These are phyloP conservation scores for Coemansia sp. DNA, from an alignment of 192 early-diverging fungal genomes.

Conservation along the genomic window DNA sequence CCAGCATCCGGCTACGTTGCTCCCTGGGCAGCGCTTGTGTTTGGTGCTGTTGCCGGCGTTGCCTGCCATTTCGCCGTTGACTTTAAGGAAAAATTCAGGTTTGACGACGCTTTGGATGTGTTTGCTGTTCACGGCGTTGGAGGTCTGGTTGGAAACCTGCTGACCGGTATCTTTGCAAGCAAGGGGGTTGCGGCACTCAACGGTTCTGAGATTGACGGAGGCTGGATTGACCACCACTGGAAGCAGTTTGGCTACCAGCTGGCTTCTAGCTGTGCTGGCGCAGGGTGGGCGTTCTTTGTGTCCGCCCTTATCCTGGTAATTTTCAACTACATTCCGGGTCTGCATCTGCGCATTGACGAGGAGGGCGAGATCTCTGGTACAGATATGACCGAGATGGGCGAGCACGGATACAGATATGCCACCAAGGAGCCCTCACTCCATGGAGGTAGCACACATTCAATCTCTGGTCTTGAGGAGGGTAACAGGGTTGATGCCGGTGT, in stretches of 20 bases:
- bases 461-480: slow-evolving; percentile 31
- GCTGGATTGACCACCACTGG: slow-evolving; percentile 81
- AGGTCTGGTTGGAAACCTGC: slow-evolving; percentile 76
- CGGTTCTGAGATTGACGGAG: slow-evolving; percentile 62
- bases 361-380: slow-evolving; percentile 72
- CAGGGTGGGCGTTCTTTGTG: slow-evolving; percentile 74
- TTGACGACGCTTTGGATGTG: slow-evolving; percentile 91
- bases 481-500: background rate
- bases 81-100: slow-evolving; percentile 81
- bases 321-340: slow-evolving; percentile 73
- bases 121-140: slow-evolving; percentile 89
- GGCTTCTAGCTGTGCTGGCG: slow-evolving; percentile 67
- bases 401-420: slow-evolving; percentile 59
- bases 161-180: slow-evolving; percentile 88
- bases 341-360: slow-evolving; percentile 75
- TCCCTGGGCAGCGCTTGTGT: slow-evolving; percentile 77
- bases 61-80: slow-evolving; percentile 81
- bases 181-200: slow-evolving; percentile 68
- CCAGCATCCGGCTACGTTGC: slow-evolving; percentile 87
- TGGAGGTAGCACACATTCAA: slow-evolving; percentile 18
- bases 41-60: slow-evolving; percentile 72
- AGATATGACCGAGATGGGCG: slow-evolving; percentile 86
- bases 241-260: slow-evolving; percentile 80
- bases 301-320: slow-evolving; percentile 70
- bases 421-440: slow-evolving; percentile 25